Conservation (phyloP, 305 asterid genomes). For the Striga hermonthica region DNA sequence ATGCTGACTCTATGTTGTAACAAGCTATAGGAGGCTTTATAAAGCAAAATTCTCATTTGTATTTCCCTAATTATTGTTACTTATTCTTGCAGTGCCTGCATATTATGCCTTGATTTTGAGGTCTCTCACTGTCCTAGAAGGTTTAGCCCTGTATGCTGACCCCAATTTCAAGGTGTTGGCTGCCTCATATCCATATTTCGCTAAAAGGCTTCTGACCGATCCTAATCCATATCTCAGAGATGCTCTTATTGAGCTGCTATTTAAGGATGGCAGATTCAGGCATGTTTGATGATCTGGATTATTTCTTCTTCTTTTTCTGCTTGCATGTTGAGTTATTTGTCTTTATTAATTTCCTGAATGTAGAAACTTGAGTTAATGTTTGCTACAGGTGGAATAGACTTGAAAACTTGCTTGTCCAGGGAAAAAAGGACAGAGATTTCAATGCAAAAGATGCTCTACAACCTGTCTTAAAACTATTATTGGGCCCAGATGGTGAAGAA, state of each 20-base stretch:
- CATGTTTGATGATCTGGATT: slow-evolving; percentile 36
- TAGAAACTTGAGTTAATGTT: slow-evolving; percentile 32
- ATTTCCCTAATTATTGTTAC: slow-evolving; percentile 33
- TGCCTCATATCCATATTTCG: slow-evolving; percentile 98
- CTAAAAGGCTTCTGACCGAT: slow-evolving; percentile 97
- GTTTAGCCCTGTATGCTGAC: slow-evolving; percentile 94
- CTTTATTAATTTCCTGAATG: slow-evolving; percentile 24
- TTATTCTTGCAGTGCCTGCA: slow-evolving; percentile 83
- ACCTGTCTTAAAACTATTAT: slow-evolving; percentile 84
- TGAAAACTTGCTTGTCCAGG: slow-evolving; percentile 92
- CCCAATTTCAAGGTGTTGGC: slow-evolving; percentile 97
- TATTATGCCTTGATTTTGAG: slow-evolving; percentile 95
- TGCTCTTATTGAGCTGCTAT: slow-evolving; percentile 97
- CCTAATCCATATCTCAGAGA: slow-evolving; percentile 99
- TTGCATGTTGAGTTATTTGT: slow-evolving; percentile 26
- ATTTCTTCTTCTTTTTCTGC: slow-evolving; percentile 9
- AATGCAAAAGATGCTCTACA: slow-evolving; percentile 94
- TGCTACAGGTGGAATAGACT: slow-evolving; percentile 94
- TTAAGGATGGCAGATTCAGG: slow-evolving; percentile 98
- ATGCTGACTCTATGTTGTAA: slow-evolving; percentile 19
- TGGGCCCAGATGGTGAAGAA: slow-evolving; percentile 83
- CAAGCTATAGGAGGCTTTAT: slow-evolving; percentile 24
- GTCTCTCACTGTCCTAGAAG: slow-evolving; percentile 99
- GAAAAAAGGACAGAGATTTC: slow-evolving; percentile 83
- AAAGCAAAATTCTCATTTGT: slow-evolving; percentile 17